Conservation (phyloP, 805 yeast genomes). For the Nakazawaea ernobii region DNA sequence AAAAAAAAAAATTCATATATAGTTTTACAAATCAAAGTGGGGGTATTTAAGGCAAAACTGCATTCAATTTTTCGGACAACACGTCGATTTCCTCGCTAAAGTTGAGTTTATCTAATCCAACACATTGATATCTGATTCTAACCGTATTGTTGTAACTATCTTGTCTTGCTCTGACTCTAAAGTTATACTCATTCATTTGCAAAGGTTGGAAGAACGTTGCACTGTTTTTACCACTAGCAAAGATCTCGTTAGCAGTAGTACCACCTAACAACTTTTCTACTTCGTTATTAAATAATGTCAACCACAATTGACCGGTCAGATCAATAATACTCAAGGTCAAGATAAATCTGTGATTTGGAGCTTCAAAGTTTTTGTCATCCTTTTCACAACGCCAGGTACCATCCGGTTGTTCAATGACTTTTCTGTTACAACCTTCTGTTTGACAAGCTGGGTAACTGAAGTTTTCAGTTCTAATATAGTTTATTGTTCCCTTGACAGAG, state of each 20-base stretch:
- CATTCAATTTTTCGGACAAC: conserved; percentile 41
- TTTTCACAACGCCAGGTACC: conserved; percentile 92
- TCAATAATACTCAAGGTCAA: conserved; percentile 76
- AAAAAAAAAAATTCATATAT: not conserved
- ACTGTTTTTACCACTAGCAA: conserved; percentile 29
- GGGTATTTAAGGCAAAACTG: conserved; percentile 20
- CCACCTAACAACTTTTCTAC: conserved; percentile 65
- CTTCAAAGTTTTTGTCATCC: conserved; percentile 64
- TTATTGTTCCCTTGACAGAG: conserved; percentile 66
- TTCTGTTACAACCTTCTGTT: conserved; percentile 72
- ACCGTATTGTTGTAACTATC: conserved; percentile 78
- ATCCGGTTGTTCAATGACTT: conserved; percentile 67
- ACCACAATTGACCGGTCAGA: conserved; percentile 77
- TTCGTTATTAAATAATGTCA: conserved; percentile 80
- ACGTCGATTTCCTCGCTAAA: conserved; percentile 55
- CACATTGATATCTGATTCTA: conserved; percentile 69
- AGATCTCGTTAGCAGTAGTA: conserved; percentile 56
- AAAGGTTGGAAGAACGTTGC: conserved; percentile 40
- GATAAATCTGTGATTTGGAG: conserved; percentile 77
- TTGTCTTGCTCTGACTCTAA: conserved; percentile 76
- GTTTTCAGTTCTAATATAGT: conserved; percentile 65
- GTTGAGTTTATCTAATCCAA: conserved; percentile 47
- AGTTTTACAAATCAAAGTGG: too few species aligned
- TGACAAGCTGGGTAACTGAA: conserved; percentile 89
- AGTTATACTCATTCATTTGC: conserved; percentile 63